Percentiles rank a stretch among this genome's conserved stretches.
Evolutionary conservation across 73 alveolate species (phyloP).

Genomic region (Paramecium octaurelia): DNA sequence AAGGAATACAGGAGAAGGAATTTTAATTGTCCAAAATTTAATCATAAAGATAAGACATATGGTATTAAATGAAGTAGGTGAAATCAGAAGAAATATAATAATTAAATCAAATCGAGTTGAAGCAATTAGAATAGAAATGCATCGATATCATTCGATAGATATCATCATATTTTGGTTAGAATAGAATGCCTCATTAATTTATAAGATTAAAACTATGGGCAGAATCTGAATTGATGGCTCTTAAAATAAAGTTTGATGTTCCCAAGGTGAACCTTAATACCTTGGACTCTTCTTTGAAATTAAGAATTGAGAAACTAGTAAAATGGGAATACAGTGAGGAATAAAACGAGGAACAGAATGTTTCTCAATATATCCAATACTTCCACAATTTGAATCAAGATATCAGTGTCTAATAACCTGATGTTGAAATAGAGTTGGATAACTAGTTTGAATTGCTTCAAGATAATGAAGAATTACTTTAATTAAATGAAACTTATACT

Average conservation of each 20-base stretch:
- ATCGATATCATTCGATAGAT: background rate
- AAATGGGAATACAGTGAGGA: conserved; percentile 13
- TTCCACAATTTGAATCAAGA: background rate
- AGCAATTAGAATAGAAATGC: background rate
- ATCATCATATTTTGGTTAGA: background rate
- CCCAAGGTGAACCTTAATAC: background rate
- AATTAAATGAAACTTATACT: conserved; percentile 6
- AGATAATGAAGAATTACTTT: background rate
- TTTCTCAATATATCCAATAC: background rate
- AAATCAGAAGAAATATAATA: background rate
- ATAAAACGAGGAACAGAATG: background rate
- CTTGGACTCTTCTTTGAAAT: background rate
- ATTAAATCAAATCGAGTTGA: background rate
- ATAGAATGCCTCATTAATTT: conserved; percentile 39
- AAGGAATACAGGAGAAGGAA: background rate
- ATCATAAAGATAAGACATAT: background rate
- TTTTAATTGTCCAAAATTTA: background rate
- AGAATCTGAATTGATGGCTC: background rate
- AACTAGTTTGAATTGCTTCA: background rate
- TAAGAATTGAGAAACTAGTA: background rate
- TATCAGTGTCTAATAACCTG: background rate
- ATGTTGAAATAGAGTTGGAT: background rate
- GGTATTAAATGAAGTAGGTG: background rate
- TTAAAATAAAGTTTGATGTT: background rate
- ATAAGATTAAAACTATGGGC: background rate